Evolutionary conservation across 441 rosid species (phyloP).

Genomic region (Populus hybrid): DNA sequence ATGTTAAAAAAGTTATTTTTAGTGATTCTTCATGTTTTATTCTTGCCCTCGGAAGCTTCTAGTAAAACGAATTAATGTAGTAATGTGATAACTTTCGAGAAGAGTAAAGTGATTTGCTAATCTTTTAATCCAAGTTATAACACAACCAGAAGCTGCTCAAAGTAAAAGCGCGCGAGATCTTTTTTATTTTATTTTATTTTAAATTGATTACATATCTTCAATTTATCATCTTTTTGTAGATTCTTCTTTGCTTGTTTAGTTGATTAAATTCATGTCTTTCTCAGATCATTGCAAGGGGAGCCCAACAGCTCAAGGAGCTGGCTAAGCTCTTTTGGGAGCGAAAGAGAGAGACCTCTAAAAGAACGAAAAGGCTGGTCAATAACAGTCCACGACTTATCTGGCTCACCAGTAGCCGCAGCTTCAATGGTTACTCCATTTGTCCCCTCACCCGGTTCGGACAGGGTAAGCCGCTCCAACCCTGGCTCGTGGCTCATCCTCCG

Average conservation of each 20-base stretch:
- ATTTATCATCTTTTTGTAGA: background rate
- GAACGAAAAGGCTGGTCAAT: constrained; percentile 93
- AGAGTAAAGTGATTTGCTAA: constrained; percentile 1
- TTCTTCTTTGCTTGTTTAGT: background rate
- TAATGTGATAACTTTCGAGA: background rate
- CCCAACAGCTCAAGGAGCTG: constrained; percentile 51
- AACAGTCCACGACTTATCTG: constrained; percentile 86
- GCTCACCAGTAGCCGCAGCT: constrained; percentile 83
- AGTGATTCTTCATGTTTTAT: constrained; percentile 12
- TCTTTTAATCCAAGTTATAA: background rate
- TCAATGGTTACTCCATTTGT: constrained; percentile 91
- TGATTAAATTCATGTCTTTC: background rate
- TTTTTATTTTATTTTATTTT: no score
- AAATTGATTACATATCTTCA: background rate
- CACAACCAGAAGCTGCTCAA: no score
- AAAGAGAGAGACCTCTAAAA: constrained; percentile 63
- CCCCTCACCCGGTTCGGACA: constrained; percentile 81
- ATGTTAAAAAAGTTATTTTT: background rate
- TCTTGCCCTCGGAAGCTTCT: background rate
- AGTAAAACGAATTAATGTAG: background rate
- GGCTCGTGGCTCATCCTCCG: constrained; percentile 89
- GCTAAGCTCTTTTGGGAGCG: constrained; percentile 77
- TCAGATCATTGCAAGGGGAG: constrained; percentile 65
- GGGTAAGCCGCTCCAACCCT: constrained; percentile 87
- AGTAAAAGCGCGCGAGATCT: background rate